phyloP scores from a whole-genome alignment of 208 protist genomes.

The Trypanosoma conorhini region DNA sequence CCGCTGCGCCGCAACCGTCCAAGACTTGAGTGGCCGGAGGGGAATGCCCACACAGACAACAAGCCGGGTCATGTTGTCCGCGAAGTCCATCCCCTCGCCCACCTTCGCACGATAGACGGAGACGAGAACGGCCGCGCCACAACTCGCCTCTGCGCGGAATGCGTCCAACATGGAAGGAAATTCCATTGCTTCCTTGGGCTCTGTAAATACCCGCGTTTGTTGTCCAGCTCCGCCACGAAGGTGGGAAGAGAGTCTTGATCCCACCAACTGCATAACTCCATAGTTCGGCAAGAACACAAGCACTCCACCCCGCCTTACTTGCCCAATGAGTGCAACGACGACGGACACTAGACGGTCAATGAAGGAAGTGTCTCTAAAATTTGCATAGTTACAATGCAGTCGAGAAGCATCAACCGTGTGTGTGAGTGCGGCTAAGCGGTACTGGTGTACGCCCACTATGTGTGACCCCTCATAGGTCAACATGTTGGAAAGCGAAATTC shows the following conservation, averaged over 20 bases:
- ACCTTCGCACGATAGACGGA: slow-evolving; percentile 96
- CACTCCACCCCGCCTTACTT: slow-evolving; percentile 75
- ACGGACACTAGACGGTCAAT: slow-evolving; percentile 39
- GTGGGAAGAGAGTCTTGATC: slow-evolving; percentile 2
- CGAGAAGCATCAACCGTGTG: slow-evolving; percentile 21
- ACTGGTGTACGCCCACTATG: slow-evolving; percentile 45
- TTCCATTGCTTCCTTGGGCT: slow-evolving; percentile 19
- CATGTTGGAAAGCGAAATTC: slow-evolving; percentile 49
- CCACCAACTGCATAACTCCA: slow-evolving; percentile 37
- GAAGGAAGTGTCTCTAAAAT: slow-evolving; percentile 43
- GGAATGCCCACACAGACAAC: slow-evolving; percentile 95
- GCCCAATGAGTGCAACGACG: slow-evolving; percentile 44
- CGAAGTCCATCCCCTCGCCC: slow-evolving; percentile 96
- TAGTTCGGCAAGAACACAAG: slow-evolving; percentile 95
- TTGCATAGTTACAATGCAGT: slow-evolving; percentile 66
- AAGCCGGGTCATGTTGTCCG: slow-evolving; percentile 90
- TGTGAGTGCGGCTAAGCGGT: slow-evolving; percentile 39
- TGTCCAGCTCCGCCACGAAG: background rate
- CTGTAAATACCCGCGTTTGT: slow-evolving; percentile 19
- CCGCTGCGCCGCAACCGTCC: slow-evolving; percentile 58
- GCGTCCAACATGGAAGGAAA: slow-evolving; percentile 21
- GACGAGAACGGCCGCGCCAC: slow-evolving; percentile 63
- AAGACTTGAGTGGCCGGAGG: slow-evolving; percentile 59
- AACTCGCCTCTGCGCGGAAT: slow-evolving; percentile 12
- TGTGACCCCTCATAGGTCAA: slow-evolving; percentile 59